phyloP scores from a whole-genome alignment of 2,329 filamentous ascomycete species.

The Aspergillus sp. region DNA sequence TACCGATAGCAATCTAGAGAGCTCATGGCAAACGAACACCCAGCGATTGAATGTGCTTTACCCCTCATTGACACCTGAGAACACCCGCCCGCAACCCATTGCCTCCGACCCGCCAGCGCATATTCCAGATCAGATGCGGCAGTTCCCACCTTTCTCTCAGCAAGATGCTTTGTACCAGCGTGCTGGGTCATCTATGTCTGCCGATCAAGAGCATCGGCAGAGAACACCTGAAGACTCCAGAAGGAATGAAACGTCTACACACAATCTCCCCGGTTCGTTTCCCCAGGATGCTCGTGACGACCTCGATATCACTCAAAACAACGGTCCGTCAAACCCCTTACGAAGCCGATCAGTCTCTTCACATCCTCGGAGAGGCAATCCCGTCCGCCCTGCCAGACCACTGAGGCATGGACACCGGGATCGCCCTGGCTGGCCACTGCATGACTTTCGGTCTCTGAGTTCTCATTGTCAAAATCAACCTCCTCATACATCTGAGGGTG shows the following conservation, averaged over 20 bases:
- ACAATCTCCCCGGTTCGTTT: conserved; percentile 10
- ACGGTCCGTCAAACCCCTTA: no score
- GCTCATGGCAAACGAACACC: conserved; percentile 4
- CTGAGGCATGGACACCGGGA: not conserved
- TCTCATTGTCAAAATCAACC: not conserved
- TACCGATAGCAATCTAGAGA: not conserved
- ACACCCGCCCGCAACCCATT: conserved; percentile 3
- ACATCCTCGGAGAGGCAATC: no score
- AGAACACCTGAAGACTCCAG: not conserved
- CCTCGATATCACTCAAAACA: not conserved
- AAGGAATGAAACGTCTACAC: not conserved
- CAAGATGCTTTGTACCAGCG: conserved; percentile 31
- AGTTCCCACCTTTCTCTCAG: conserved; percentile 38
- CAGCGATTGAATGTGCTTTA: conserved; percentile 24
- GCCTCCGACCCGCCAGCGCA: conserved; percentile 7
- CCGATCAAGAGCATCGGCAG: not conserved
- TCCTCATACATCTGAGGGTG: not conserved
- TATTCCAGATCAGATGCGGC: conserved; percentile 21
- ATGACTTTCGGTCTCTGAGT: conserved; percentile 17
- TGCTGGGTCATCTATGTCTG: not conserved
- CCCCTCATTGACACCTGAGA: conserved; percentile 31
- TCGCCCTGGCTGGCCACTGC: conserved; percentile 19
- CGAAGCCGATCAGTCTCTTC: no score
- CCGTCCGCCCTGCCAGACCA: no score
- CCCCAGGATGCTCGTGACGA: conserved; percentile 10